Evolutionary conservation across 805 yeast genomes (phyloP).

Genomic region (Debaryomyces hansenii): DNA sequence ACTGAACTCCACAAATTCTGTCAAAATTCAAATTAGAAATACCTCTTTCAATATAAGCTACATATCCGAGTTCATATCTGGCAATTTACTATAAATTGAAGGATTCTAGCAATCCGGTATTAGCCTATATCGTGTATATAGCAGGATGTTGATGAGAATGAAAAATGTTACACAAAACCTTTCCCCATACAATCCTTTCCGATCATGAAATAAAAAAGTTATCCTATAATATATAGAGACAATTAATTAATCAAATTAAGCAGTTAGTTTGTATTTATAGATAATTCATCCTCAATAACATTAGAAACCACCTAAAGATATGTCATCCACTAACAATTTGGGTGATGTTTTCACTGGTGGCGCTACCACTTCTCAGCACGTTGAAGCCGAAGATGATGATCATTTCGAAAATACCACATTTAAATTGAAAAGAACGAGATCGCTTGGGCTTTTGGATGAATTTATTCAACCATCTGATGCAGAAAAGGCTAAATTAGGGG

Average conservation of each 20-base stretch:
- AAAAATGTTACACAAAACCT: constrained; percentile 6
- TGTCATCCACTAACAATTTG: constrained; percentile 10
- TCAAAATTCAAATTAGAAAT: too few species aligned
- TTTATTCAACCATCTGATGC: constrained; percentile 47
- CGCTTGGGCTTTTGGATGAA: constrained; percentile 77
- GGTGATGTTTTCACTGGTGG: constrained; percentile 52
- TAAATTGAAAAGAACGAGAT: constrained; percentile 76
- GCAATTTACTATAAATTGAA: too few species aligned
- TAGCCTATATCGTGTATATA: not conserved
- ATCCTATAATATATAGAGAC: not conserved
- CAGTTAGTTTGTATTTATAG: not conserved
- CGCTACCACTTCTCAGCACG: constrained; percentile 62
- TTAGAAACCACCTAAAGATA: not conserved
- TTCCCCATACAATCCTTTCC: constrained; percentile 7
- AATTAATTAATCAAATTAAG: constrained; percentile 1
- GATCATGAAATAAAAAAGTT: not conserved
- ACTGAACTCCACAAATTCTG: too few species aligned
- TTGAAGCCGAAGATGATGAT: constrained; percentile 69
- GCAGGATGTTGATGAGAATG: not conserved
- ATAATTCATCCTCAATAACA: not conserved
- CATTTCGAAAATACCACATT: constrained; percentile 72
- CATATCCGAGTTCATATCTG: too few species aligned
- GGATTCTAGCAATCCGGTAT: too few species aligned
- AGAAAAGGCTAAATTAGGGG: constrained; percentile 12
- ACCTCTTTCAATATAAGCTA: too few species aligned